Evolutionary conservation across 345 rosid species (phyloP).

Genomic region (Durio zibethinus): DNA sequence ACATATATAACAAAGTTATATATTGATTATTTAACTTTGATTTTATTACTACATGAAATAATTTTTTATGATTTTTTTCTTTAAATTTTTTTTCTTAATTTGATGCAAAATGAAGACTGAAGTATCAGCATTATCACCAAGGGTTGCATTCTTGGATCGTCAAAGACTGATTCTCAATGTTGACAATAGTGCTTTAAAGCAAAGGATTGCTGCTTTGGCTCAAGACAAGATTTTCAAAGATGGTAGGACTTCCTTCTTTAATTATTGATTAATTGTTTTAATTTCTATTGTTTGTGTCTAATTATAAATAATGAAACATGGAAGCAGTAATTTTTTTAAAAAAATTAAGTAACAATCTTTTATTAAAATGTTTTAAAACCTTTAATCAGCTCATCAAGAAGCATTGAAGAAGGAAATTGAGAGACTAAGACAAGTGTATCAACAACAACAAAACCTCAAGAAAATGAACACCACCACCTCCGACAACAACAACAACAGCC

Average conservation of each 20-base stretch:
- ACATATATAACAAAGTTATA: background rate
- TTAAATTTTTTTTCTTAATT: background rate
- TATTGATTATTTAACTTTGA: too few species aligned
- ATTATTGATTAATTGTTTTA: background rate
- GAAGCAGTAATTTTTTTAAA: background rate
- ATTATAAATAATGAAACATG: background rate
- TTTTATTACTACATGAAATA: too few species aligned
- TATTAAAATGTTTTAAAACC: background rate
- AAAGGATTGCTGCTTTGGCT: slow-evolving; percentile 75
- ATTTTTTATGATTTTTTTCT: background rate
- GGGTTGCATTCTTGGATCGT: slow-evolving; percentile 70
- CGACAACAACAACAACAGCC: background rate
- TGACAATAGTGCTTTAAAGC: slow-evolving; percentile 69
- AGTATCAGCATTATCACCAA: slow-evolving; percentile 70
- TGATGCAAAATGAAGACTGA: slow-evolving; percentile 42
- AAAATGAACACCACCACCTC: slow-evolving; percentile 26
- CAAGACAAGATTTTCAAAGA: slow-evolving; percentile 84
- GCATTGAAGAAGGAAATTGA: slow-evolving; percentile 68
- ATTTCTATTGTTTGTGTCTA: background rate
- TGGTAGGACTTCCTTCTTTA: slow-evolving; percentile 30
- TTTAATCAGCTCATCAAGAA: slow-evolving; percentile 60
- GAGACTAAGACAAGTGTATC: slow-evolving; percentile 53
- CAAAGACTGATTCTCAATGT: slow-evolving; percentile 63
- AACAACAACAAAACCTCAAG: slow-evolving; percentile 52
- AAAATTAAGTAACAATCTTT: too few species aligned